phyloP scores from a whole-genome alignment of 2,329 filamentous ascomycete genomes.

The Ceratocystis eucalypticola region DNA sequence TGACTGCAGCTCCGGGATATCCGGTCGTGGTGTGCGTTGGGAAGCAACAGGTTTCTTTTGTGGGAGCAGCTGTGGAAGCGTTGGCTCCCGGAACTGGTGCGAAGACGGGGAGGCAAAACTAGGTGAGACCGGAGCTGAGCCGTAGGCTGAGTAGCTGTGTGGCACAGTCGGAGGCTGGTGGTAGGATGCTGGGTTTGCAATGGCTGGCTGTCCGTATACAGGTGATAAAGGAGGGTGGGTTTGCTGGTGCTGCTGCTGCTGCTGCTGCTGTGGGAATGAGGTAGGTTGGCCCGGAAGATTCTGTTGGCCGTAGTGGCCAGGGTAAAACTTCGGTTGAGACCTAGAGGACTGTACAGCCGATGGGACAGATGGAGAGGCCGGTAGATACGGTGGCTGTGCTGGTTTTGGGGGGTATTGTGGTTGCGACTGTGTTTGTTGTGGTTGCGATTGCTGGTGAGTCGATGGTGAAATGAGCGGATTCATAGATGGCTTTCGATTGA shows the following conservation, averaged over 20 bases:
- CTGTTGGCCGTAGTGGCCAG: slow-evolving; percentile 7
- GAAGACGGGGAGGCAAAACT: neutral
- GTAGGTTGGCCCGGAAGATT: neutral
- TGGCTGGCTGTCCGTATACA: neutral
- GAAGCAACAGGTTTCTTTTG: neutral
- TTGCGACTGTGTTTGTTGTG: slow-evolving; percentile 13
- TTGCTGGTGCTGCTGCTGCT: neutral
- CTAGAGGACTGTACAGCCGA: neutral
- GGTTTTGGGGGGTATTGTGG: slow-evolving; percentile 1
- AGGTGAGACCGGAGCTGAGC: neutral
- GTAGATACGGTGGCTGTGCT: neutral
- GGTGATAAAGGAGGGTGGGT: neutral
- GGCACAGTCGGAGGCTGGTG: neutral
- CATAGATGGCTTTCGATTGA: slow-evolving; percentile 5
- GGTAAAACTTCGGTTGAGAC: slow-evolving; percentile 8
- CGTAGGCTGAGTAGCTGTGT: neutral
- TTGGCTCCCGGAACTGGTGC: slow-evolving; percentile 2
- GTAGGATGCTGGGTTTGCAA: neutral
- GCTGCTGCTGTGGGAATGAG: slow-evolving; percentile 1
- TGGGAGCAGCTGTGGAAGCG: slow-evolving; percentile 7
- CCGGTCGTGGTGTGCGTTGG: neutral
- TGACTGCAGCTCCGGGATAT: slow-evolving; percentile 10
- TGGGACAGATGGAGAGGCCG: neutral
- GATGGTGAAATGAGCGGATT: slow-evolving; percentile 1
- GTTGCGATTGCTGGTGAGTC: slow-evolving; percentile 9